Evolutionary conservation across 1,139 yeast species (phyloP), one percentile per base, ranked within the genome.

Genomic region (Saccharomycopsis hybrid): DNA sequence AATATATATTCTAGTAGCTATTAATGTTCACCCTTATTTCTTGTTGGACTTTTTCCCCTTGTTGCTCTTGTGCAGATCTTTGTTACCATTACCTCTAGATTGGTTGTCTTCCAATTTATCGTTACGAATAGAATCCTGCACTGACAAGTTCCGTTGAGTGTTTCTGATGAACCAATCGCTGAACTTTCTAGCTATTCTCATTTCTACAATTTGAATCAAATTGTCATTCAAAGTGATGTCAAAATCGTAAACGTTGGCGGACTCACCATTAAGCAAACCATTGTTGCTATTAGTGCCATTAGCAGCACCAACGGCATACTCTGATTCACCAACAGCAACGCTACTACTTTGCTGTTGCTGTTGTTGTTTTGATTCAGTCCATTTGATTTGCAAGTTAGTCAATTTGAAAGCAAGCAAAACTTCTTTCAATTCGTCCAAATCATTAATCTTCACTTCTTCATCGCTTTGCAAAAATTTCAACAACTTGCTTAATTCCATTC

Each of bases 161-260:
- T 71, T 72, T 58, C 77, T 68, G 52, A 73, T 63, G 54, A 73
- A 73, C 77, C 76, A 73, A 57, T 73, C 76, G 43, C 73, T 73
- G 53, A 68, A 73, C 60, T 69, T 69, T 57, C 76, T 65, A 41
- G 72, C 71, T 38, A 65, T 65, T 59, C 71, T 72, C 47, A 70
- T 64, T 59, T 73, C 76, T 46, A 72, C 65, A 48, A 73, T 71
- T 57, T 71, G 70, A 52, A 73, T 65, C 49, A 70, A 55, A 39
- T 61, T 59, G 54, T 70, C 74, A 37, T 66, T 68, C 39, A 73
- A 61, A 25, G 65, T 64, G 53, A 73, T 69, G 54, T 73, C 77
- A 44, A 73, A 59, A 48, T 73, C 77, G 46, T 74, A 67, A 38
- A 68, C 66, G 50, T 65, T 68, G 39, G 65, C 63, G 43, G 61